Percentiles rank a stretch among this genome's conserved stretches.
phyloP scores from a whole-genome alignment of 2,329 filamentous ascomycete species.

The Aspergillus sp. region DNA sequence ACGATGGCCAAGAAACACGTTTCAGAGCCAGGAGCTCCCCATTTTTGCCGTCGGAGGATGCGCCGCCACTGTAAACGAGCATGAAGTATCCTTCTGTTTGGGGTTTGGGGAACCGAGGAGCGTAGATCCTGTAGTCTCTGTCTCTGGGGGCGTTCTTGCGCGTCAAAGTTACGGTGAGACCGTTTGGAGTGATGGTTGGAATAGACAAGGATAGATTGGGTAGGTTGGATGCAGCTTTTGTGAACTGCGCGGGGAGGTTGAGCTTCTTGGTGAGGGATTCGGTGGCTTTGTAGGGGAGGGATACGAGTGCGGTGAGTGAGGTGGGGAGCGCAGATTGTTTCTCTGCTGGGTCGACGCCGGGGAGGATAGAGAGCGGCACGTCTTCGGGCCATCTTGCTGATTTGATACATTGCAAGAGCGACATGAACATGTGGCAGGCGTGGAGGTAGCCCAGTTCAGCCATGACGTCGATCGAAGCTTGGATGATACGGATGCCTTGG shows the following conservation, averaged over 20 bases:
- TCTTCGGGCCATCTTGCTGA: slow-evolving; percentile 88
- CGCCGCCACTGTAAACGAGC: slow-evolving; percentile 58
- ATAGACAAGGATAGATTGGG: slow-evolving; percentile 69
- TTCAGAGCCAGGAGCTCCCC: slow-evolving; percentile 87
- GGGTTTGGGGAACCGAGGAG: slow-evolving; percentile 87
- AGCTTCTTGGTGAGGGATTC: slow-evolving; percentile 32
- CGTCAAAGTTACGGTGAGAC: slow-evolving; percentile 59
- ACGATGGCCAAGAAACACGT: slow-evolving; percentile 71
- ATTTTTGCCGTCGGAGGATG: slow-evolving; percentile 43
- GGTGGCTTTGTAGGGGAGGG: slow-evolving; percentile 30
- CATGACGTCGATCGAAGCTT: slow-evolving; percentile 90
- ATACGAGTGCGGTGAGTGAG: slow-evolving; percentile 35
- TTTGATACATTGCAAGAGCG: slow-evolving; percentile 87
- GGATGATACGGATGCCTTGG: slow-evolving; percentile 94
- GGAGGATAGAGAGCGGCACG: slow-evolving; percentile 74
- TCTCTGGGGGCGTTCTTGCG: slow-evolving; percentile 68
- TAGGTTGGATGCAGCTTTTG: slow-evolving; percentile 65
- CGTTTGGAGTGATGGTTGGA: slow-evolving; percentile 61
- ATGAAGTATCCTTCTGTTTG: slow-evolving; percentile 95
- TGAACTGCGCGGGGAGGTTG: slow-evolving; percentile 42
- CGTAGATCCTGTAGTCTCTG: slow-evolving; percentile 74
- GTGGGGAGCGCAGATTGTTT: slow-evolving; percentile 26
- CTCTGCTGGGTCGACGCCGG: slow-evolving; percentile 57
- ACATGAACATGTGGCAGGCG: slow-evolving; percentile 79
- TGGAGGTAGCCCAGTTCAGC: slow-evolving; percentile 83